Evolutionary conservation across 2,329 filamentous ascomycete species (phyloP), one percentile per base, ranked within the genome.

Genomic region (Metarhizium rileyi): DNA sequence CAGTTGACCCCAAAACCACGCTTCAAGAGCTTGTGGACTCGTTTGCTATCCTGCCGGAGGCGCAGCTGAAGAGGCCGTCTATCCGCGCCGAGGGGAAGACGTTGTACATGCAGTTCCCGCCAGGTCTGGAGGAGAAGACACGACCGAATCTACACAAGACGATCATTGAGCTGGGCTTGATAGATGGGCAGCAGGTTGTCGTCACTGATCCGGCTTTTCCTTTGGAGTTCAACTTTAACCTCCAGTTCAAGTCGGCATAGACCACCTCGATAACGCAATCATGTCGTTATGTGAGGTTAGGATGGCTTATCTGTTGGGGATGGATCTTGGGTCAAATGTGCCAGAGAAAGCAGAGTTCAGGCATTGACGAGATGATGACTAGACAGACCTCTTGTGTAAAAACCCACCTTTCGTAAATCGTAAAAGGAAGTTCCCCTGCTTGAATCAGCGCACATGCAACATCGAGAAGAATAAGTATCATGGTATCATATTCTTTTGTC

Each of bases 11-110:
- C 0, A 76, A 80, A 40, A 75, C 74, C 61, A 95, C 88, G 0
- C 73, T 98, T 33, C 78, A 86, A 57, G 88, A 94, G 28, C 87
- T 97, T 51, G 79, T 97, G 25, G 90, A 95, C 45, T 86, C 83
- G 33, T 75, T 98, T 41, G 86, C 87, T 2, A 80, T 86, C 59
- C 80, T 86, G 56, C 87, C 93, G 2, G 91, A 95, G 66, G 83
- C 90, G 50, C 93, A 97, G 68, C 76, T 98, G 49, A 97, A 96
- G 76, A 90, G 90, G 64, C 91, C 93, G 0, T 94, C 88, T 6
- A 78, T 98, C 57, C 79, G 90, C 45, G 75, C 73, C 1, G 84
- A 91, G 58, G 80, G 80, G 48, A 93, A 86, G 72, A 93, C 88
- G 3, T 75, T 98, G 41, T 98, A 96, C 66, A 93, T 95, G 76